Conservation (phyloP, 2,329 filamentous ascomycete genomes). For the Sarocladium brachiariae region DNA sequence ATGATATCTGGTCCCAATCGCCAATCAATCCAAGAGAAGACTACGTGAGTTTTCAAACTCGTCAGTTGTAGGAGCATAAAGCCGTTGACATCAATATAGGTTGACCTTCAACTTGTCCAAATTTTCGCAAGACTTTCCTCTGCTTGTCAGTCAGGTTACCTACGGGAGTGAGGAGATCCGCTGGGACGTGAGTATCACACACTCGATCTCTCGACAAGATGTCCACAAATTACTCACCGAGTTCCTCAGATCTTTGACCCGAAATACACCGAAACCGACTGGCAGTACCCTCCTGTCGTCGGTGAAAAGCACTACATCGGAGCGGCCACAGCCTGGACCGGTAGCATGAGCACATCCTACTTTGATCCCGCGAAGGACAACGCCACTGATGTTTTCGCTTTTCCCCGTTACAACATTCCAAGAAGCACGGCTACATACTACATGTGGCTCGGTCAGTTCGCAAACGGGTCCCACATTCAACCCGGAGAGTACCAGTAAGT, state of each 20-base stretch:
- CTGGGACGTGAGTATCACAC: not conserved
- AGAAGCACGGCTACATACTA: not conserved
- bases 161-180: not conserved
- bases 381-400: not conserved
- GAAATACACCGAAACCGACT: not conserved
- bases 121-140: not conserved
- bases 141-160: not conserved
- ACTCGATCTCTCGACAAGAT: too few species aligned
- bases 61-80: too few species aligned
- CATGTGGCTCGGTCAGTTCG: not conserved
- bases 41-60: constrained; percentile 2
- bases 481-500: not conserved
- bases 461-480: not conserved
- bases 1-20: not conserved
- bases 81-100: not conserved
- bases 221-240: constrained; percentile 12
- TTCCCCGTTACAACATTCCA: constrained; percentile 11
- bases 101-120: not conserved
- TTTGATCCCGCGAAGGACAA: not conserved
- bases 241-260: not conserved
- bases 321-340: not conserved
- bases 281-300: not conserved
- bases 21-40: not conserved
- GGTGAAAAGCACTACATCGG: not conserved
- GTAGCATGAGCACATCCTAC: not conserved